A percentile compares a stretch with the other conserved stretches of the same genome.
Conservation (phyloP, 257 asterid species). For the Ehretia macrophylla region DNA sequence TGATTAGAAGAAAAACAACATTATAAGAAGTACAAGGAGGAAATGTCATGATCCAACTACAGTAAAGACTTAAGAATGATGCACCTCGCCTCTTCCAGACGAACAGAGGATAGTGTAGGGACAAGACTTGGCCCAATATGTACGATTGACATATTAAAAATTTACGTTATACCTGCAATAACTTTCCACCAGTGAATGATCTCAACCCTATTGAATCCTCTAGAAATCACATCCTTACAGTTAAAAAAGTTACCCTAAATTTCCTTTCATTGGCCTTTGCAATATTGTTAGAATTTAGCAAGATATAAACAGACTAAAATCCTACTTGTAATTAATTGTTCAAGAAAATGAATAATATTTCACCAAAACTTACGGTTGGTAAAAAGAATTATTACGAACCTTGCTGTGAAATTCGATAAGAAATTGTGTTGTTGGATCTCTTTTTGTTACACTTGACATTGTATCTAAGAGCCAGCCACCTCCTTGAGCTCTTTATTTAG, state of each 20-base stretch:
- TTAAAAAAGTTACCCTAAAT: slow-evolving; percentile 1
- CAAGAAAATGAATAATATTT: neutral
- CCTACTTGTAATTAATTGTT: too few relatives aligned
- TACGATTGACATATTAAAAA: neutral
- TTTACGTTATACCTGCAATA: slow-evolving; percentile 76
- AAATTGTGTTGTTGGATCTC: slow-evolving; percentile 99
- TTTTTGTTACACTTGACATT: slow-evolving; percentile 70
- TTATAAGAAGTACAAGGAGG: too few relatives aligned
- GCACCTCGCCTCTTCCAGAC: too few relatives aligned
- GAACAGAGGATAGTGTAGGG: too few relatives aligned
- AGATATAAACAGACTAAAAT: too few relatives aligned
- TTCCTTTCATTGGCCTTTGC: neutral
- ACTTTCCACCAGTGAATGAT: slow-evolving; percentile 97
- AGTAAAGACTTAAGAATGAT: too few relatives aligned
- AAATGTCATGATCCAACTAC: too few relatives aligned
- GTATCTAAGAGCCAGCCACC: slow-evolving; percentile 99
- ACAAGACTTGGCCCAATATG: neutral
- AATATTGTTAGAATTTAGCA: neutral
- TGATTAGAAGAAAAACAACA: too few relatives aligned
- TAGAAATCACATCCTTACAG: slow-evolving; percentile 13
- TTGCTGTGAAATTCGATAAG: slow-evolving; percentile 80
- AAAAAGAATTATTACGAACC: slow-evolving; percentile 37
- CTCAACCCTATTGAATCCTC: slow-evolving; percentile 95
- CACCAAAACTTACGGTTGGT: neutral
- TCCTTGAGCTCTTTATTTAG: slow-evolving; percentile 61